phyloP scores from a whole-genome alignment of 2,329 filamentous ascomycete species.

The Fusarium secorum region DNA sequence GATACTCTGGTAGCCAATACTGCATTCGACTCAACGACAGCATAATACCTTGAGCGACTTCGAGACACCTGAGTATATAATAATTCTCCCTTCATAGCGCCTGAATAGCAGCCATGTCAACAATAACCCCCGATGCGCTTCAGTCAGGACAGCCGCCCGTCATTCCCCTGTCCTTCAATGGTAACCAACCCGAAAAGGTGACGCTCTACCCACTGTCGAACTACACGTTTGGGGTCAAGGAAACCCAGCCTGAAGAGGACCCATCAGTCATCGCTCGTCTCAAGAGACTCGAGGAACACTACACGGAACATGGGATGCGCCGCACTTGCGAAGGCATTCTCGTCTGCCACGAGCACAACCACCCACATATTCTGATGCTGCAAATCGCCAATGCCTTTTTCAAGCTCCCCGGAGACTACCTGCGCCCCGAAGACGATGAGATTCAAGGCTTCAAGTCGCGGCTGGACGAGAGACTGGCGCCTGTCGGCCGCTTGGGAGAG shows the following conservation, averaged over 20 bases:
- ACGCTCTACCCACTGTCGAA: slow-evolving; percentile 94
- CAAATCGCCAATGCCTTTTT: slow-evolving; percentile 99
- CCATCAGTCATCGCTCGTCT: slow-evolving; percentile 92
- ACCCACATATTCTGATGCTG: slow-evolving; percentile 97
- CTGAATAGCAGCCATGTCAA: slow-evolving; percentile 69
- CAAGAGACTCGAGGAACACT: slow-evolving; percentile 96
- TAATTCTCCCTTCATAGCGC: background rate
- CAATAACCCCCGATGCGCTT: slow-evolving; percentile 76
- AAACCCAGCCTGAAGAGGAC: slow-evolving; percentile 97
- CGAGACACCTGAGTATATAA: background rate
- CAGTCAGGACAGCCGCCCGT: slow-evolving; percentile 82
- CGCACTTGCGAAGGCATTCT: slow-evolving; percentile 96
- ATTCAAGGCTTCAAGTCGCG: slow-evolving; percentile 92
- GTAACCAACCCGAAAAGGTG: slow-evolving; percentile 87
- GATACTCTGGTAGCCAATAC: slow-evolving; percentile 13
- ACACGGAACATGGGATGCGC: slow-evolving; percentile 90
- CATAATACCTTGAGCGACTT: background rate
- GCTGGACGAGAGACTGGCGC: slow-evolving; percentile 91
- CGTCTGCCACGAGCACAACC: slow-evolving; percentile 98
- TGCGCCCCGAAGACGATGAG: slow-evolving; percentile 88
- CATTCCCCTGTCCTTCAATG: slow-evolving; percentile 83
- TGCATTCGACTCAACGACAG: background rate
- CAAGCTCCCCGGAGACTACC: slow-evolving; percentile 96
- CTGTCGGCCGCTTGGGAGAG: slow-evolving; percentile 85
- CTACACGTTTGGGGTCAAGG: slow-evolving; percentile 98